Conservation (phyloP, 2,329 filamentous ascomycete species). For the Fusarium agapanthi region DNA sequence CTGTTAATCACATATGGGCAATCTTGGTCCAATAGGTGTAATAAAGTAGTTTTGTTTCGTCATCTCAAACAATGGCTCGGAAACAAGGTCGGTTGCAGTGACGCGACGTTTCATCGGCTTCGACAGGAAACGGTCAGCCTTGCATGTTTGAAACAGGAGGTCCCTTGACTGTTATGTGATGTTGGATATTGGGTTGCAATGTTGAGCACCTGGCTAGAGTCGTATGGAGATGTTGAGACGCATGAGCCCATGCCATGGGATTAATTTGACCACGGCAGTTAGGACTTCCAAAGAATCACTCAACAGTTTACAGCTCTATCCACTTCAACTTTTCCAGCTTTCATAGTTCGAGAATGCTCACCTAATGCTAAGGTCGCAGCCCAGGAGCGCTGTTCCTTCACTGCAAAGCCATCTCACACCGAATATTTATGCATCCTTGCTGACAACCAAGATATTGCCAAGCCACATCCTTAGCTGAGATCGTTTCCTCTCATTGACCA, state of each 20-base stretch:
- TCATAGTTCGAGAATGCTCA: neutral
- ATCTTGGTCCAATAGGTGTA: accelerated
- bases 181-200: neutral
- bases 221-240: neutral
- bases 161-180: neutral
- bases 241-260: neutral
- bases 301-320: neutral
- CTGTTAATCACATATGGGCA: accelerated
- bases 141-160: neutral
- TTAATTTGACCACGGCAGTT: neutral
- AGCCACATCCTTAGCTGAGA: neutral
- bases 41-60: neutral
- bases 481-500: accelerated
- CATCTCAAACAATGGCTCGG: neutral
- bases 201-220: neutral
- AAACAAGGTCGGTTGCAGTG: neutral
- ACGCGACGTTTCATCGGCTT: neutral
- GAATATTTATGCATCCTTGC: neutral
- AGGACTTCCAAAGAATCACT: accelerated
- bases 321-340: accelerated
- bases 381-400: neutral
- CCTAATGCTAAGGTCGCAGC: neutral
- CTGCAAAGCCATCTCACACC: neutral
- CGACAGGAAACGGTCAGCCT: neutral
- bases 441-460: neutral